A percentile compares a stretch with the other conserved stretches of the same genome.
Conservation (phyloP, 2,329 filamentous ascomycete species). For the Aspergillus pseudoglaucus region DNA sequence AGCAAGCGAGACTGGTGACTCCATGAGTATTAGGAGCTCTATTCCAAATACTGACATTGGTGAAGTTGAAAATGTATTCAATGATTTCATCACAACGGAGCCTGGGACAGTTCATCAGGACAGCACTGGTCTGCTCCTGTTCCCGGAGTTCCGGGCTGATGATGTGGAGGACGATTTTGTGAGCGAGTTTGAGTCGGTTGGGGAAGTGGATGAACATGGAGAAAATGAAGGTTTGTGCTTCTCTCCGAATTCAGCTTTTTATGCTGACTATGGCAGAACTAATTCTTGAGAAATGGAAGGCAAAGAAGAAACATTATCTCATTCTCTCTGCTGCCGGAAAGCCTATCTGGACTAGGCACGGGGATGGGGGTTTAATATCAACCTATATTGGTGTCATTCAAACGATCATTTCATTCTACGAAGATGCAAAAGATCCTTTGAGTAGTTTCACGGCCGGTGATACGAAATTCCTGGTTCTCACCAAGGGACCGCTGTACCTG, state of each 20-base stretch:
- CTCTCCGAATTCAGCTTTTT: neutral
- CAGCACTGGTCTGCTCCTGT: constrained; percentile 26
- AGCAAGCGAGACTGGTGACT: constrained; percentile 47
- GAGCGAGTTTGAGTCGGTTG: constrained; percentile 68
- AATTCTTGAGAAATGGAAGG: constrained; percentile 70
- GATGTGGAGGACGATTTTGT: constrained; percentile 61
- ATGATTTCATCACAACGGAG: constrained; percentile 54
- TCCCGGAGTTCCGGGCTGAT: constrained; percentile 34
- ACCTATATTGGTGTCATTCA: constrained; percentile 92
- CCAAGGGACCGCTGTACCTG: constrained; percentile 81
- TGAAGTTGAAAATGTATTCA: constrained; percentile 76
- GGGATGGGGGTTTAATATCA: constrained; percentile 82
- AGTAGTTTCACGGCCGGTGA: constrained; percentile 80
- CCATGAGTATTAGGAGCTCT: constrained; percentile 45
- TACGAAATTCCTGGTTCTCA: constrained; percentile 77
- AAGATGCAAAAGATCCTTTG: constrained; percentile 69
- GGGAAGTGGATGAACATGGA: constrained; percentile 49
- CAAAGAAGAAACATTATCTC: constrained; percentile 94
- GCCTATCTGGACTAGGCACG: constrained; percentile 93
- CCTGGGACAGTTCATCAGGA: constrained; percentile 34
- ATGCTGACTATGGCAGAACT: constrained; percentile 20
- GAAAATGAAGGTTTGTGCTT: constrained; percentile 49
- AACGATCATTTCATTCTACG: constrained; percentile 96
- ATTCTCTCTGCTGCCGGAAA: constrained; percentile 95
- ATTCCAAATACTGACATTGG: constrained; percentile 52